These are phyloP conservation scores for Blastobotrys muscicola DNA, from an alignment of 805 yeast species.

Conservation along the genomic window DNA sequence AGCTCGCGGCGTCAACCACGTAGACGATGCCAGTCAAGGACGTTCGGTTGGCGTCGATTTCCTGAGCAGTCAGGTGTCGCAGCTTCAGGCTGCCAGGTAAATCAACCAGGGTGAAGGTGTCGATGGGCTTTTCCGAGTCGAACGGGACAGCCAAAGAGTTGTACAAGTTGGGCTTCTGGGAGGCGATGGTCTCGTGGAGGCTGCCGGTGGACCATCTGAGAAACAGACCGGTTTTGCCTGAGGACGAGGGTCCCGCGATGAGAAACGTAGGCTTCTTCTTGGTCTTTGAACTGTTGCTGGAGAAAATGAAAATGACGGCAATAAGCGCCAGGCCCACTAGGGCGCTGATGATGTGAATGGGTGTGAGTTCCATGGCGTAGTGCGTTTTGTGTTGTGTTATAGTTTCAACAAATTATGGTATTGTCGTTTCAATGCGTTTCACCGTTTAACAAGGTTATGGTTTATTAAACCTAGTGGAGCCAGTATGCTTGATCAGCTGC, in stretches of 20 bases:
- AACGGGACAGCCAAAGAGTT: constrained; percentile 34
- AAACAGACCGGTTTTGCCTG: constrained; percentile 60
- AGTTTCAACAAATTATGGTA: neutral
- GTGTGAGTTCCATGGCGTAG: neutral
- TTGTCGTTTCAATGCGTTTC: neutral
- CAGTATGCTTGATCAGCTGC: too few relatives aligned
- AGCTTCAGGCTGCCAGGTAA: constrained; percentile 86
- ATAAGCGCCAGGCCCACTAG: constrained; percentile 10
- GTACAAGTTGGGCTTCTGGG: constrained; percentile 39
- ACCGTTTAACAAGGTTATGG: neutral
- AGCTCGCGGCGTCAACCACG: constrained; percentile 65
- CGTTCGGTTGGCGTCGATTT: constrained; percentile 35
- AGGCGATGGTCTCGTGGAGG: constrained; percentile 36
- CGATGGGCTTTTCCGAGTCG: constrained; percentile 26
- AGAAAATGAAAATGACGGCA: constrained; percentile 3
- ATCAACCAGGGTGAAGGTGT: constrained; percentile 51
- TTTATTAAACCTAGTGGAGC: too few relatives aligned
- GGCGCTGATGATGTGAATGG: constrained; percentile 3
- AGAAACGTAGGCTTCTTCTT: constrained; percentile 45
- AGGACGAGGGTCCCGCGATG: constrained; percentile 52
- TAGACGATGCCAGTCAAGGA: constrained; percentile 58
- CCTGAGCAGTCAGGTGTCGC: constrained; percentile 43
- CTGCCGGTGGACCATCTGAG: constrained; percentile 25
- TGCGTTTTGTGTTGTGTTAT: neutral
- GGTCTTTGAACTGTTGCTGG: constrained; percentile 2